These are phyloP conservation scores for Globisporangium takayamanum DNA, from an alignment of 352 stramenopile genomes.

Conservation along the genomic window DNA sequence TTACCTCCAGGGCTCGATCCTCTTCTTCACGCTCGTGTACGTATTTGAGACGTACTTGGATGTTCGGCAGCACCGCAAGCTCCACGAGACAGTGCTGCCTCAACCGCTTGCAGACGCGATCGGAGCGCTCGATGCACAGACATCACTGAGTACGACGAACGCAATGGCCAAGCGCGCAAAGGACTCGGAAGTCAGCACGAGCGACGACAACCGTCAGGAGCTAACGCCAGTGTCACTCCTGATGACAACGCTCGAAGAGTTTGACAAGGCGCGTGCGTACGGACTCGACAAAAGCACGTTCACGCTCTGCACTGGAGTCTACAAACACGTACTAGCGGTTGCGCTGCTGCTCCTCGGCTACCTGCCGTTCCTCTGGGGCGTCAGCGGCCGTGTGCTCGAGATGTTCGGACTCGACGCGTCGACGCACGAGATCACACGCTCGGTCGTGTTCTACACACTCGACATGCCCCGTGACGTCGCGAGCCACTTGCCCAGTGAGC, in stretches of 20 bases:
- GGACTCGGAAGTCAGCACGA: constrained; percentile 29
- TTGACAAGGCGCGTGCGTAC: constrained; percentile 91
- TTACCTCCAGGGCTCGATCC: constrained; percentile 70
- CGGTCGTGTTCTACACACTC: constrained; percentile 60
- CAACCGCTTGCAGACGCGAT: constrained; percentile 46
- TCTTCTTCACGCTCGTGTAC: constrained; percentile 89
- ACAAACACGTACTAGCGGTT: constrained; percentile 79
- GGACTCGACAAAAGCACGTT: constrained; percentile 95
- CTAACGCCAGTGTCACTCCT: constrained; percentile 51
- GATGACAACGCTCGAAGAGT: constrained; percentile 86
- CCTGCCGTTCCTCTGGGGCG: constrained; percentile 91
- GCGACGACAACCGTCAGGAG: constrained; percentile 15
- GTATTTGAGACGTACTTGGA: constrained; percentile 92
- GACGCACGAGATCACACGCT: constrained; percentile 80
- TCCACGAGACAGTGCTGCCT: constrained; percentile 76
- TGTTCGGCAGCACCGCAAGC: constrained; percentile 85
- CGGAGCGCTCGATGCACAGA: constrained; percentile 67
- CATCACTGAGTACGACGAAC: constrained; percentile 17
- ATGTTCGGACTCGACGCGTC: constrained; percentile 46
- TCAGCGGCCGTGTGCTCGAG: constrained; percentile 49
- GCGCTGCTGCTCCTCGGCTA: constrained; percentile 89
- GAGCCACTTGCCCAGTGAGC: constrained; percentile 50
- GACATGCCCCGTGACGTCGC: constrained; percentile 56
- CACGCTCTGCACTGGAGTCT: constrained; percentile 85
- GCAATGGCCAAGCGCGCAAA: constrained; percentile 7